A percentile compares a stretch with the other conserved stretches of the same genome.
Evolutionary conservation across 768 basidiomycete species (phyloP).

Genomic region (Xerocomellus chrysenteron): DNA sequence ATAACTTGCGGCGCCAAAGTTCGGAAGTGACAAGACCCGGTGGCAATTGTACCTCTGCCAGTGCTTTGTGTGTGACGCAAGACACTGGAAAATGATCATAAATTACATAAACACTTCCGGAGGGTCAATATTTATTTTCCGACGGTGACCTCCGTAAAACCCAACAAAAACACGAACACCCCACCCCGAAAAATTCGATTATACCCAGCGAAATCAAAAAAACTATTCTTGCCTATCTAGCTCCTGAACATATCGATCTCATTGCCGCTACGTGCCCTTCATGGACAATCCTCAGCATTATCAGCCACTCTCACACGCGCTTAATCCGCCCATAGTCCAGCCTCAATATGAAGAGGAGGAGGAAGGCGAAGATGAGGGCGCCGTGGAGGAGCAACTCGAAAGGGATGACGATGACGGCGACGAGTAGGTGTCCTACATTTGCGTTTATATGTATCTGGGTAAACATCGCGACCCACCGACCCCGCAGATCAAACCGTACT

Average conservation of each 20-base stretch:
- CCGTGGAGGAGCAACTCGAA: slow-evolving; percentile 65
- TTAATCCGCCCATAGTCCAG: slow-evolving; percentile 51
- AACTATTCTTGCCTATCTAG: slow-evolving; percentile 18
- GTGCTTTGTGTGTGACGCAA: no score
- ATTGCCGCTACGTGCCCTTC: background rate
- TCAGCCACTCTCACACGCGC: slow-evolving; percentile 77
- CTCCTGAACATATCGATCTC: slow-evolving; percentile 26
- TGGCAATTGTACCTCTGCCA: no score
- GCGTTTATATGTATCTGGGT: slow-evolving; percentile 2
- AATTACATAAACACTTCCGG: slow-evolving; percentile 24
- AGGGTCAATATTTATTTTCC: slow-evolving; percentile 26
- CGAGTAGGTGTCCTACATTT: slow-evolving; percentile 27
- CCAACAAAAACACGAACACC: slow-evolving; percentile 28
- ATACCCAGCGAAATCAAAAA: slow-evolving; percentile 32
- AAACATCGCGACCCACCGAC: slow-evolving; percentile 4
- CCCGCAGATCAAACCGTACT: slow-evolving; percentile 25
- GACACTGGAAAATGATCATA: background rate
- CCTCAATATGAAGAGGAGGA: slow-evolving; percentile 51
- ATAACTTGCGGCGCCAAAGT: no score
- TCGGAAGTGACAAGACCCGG: no score
- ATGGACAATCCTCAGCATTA: slow-evolving; percentile 78
- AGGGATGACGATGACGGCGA: slow-evolving; percentile 44
- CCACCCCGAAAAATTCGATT: slow-evolving; percentile 30
- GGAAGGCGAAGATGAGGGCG: slow-evolving; percentile 75
- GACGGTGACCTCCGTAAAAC: slow-evolving; percentile 27